Evolutionary conservation across 1,284 basidiomycete species (phyloP).

Genomic region (Gymnopus androsaceus): DNA sequence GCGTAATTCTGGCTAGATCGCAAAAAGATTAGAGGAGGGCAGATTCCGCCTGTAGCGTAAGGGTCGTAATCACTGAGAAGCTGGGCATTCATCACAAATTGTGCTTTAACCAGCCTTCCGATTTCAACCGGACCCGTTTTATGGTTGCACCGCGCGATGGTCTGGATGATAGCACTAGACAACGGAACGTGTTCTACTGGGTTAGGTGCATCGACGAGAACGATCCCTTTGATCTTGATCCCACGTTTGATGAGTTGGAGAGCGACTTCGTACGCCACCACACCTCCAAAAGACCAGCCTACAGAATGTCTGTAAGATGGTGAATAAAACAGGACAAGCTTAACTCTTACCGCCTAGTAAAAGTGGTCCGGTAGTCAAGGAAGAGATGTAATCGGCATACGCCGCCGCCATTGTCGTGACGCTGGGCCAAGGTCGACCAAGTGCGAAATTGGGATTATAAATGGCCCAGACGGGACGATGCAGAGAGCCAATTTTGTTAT

Average conservation of each 20-base stretch:
- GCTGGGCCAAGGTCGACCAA: slow-evolving; percentile 45
- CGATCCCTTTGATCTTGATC: slow-evolving; percentile 51
- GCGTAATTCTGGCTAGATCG: slow-evolving; percentile 45
- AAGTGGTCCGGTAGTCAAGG: slow-evolving; percentile 36
- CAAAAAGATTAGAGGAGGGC: slow-evolving; percentile 44
- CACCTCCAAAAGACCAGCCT: slow-evolving; percentile 81
- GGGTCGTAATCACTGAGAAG: slow-evolving; percentile 20
- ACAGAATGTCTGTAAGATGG: neutral
- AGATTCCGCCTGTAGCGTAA: slow-evolving; percentile 15
- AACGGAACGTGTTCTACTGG: slow-evolving; percentile 52
- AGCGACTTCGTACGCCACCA: slow-evolving; percentile 67
- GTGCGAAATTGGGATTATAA: slow-evolving; percentile 53
- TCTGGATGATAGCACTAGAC: slow-evolving; percentile 49
- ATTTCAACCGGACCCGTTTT: slow-evolving; percentile 16
- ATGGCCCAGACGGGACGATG: slow-evolving; percentile 60
- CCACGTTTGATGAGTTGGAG: slow-evolving; percentile 48
- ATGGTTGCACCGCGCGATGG: slow-evolving; percentile 30
- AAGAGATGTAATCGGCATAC: slow-evolving; percentile 47
- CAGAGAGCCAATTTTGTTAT: slow-evolving; percentile 48
- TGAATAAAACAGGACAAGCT: neutral
- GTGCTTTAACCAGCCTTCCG: slow-evolving; percentile 16
- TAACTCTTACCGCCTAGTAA: slow-evolving; percentile 59
- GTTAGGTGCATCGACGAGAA: slow-evolving; percentile 67
- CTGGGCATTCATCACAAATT: slow-evolving; percentile 19
- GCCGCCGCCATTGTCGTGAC: slow-evolving; percentile 53